These are phyloP conservation scores for Verticillium longisporum DNA, from an alignment of 2,329 filamentous ascomycete species.

Conservation along the genomic window DNA sequence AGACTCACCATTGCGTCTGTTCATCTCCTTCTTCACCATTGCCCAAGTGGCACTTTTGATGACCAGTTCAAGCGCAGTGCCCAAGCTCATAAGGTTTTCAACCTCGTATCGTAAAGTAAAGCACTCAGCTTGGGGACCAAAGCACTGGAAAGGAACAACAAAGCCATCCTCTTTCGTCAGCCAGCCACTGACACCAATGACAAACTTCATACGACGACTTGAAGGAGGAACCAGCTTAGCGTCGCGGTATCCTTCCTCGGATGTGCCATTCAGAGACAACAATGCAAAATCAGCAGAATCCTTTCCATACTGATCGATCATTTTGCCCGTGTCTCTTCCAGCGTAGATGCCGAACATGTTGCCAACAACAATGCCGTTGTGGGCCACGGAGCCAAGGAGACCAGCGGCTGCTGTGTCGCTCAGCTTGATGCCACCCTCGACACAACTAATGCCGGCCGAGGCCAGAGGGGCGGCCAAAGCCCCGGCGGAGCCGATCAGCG, in stretches of 20 bases:
- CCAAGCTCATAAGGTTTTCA: slow-evolving; percentile 69
- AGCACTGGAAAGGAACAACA: slow-evolving; percentile 68
- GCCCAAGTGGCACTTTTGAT: slow-evolving; percentile 77
- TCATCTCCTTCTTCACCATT: slow-evolving; percentile 50
- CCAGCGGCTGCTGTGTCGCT: slow-evolving; percentile 67
- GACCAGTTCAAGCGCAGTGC: slow-evolving; percentile 68
- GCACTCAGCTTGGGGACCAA: slow-evolving; percentile 63
- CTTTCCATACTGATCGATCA: slow-evolving; percentile 80
- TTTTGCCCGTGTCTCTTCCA: slow-evolving; percentile 72
- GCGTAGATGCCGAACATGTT: slow-evolving; percentile 90
- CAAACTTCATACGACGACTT: slow-evolving; percentile 68
- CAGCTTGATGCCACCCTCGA: slow-evolving; percentile 72
- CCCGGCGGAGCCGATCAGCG: slow-evolving; percentile 61
- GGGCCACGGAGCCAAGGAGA: slow-evolving; percentile 72
- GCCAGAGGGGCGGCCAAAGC: slow-evolving; percentile 72
- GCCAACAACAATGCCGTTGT: slow-evolving; percentile 73
- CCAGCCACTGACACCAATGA: slow-evolving; percentile 79
- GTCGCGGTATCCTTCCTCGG: slow-evolving; percentile 35
- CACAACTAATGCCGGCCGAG: slow-evolving; percentile 69
- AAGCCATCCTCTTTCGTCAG: slow-evolving; percentile 65
- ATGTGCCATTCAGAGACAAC: slow-evolving; percentile 58
- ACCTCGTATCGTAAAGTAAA: slow-evolving; percentile 84
- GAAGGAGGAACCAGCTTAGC: slow-evolving; percentile 44
- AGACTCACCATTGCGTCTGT: slow-evolving; percentile 37
- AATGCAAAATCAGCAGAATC: slow-evolving; percentile 89